Base-by-base conservation (phyloP, 495 filamentous ascomycete genomes). In the Tuber melanosporum region DNA sequence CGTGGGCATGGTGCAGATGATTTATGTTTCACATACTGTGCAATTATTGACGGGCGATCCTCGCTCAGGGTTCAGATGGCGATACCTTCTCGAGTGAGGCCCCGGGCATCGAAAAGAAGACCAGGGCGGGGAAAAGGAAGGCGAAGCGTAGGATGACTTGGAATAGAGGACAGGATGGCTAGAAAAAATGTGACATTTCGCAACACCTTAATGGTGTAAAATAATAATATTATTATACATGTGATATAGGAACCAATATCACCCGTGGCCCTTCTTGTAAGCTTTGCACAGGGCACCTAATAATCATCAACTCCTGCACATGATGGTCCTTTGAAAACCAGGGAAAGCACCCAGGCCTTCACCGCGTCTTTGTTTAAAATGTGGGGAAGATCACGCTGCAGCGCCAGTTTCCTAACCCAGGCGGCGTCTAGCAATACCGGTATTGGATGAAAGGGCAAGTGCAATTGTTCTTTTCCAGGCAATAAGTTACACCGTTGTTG, bases 1-100 rank as follows among this genome's bases (percentile, higher is more conserved):
- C 78, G 78, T 80, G 78, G 78, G 78, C 78, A 80, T 76, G 14
- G 78, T 80, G 77, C 78, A 80, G 74, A 80, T 76, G 71, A 73
- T 71, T 76, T 76, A 46, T 70, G 46, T 79, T 76, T 73, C 77
- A 75, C 72, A 80, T 80, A 77, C 74, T 43, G 72, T 77, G 73
- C 76, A 73, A 76, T 72, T 74, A 80, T 76, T 73, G 78, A 80
- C 77, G 77, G 78, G 73, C 78, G 73, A 80, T 80, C 77, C 73
- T 69, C 74, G 71, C 78, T 73, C 79, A 78, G 77, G 66, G 72
- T 80, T 80, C 71, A 80, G 77, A 80, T 80, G 72, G 72, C 49
- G 69, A 70, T 70, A 73, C 42, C 42, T n/a, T 39, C 47, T 76
- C 72, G 66, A 14, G 62, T 8, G 14, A 66, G 57, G 57, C 17